These are phyloP conservation scores for Rhizoctonia solani DNA, from an alignment of 1,284 basidiomycete species.

Conservation along the genomic window DNA sequence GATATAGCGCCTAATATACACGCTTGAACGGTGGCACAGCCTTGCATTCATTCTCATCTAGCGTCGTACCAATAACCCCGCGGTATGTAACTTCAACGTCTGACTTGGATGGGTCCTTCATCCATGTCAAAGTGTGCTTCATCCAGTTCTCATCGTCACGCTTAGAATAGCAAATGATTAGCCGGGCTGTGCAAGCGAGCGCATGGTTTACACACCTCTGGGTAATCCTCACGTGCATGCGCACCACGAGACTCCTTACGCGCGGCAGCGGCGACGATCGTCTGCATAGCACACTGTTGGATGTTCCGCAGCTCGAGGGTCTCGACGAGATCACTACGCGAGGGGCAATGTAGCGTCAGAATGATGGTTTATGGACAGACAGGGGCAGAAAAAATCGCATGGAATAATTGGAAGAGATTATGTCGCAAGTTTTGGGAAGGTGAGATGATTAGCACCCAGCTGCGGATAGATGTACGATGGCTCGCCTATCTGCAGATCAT, in stretches of 20 bases:
- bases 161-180: slow-evolving; percentile 48
- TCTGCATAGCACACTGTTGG: slow-evolving; percentile 93
- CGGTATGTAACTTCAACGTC: slow-evolving; percentile 93
- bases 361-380: background rate
- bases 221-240: slow-evolving; percentile 95
- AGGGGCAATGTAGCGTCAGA: background rate
- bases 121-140: slow-evolving; percentile 92
- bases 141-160: slow-evolving; percentile 91
- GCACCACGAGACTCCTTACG: slow-evolving; percentile 97
- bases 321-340: slow-evolving; percentile 85
- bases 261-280: slow-evolving; percentile 92
- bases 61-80: slow-evolving; percentile 78
- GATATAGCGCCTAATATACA: slow-evolving; percentile 58
- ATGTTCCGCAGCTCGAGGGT: slow-evolving; percentile 97
- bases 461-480: background rate
- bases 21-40: slow-evolving; percentile 85
- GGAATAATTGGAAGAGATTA: no score
- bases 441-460: background rate
- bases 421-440: no score
- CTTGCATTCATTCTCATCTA: slow-evolving; percentile 97
- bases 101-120: slow-evolving; percentile 68
- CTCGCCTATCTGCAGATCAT: no score
- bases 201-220: slow-evolving; percentile 61
- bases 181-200: slow-evolving; percentile 20
- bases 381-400: background rate